Evolutionary conservation across 495 filamentous ascomycete genomes (phyloP), one percentile per base, ranked within the genome.

Genomic region (Choiromyces venosus): DNA sequence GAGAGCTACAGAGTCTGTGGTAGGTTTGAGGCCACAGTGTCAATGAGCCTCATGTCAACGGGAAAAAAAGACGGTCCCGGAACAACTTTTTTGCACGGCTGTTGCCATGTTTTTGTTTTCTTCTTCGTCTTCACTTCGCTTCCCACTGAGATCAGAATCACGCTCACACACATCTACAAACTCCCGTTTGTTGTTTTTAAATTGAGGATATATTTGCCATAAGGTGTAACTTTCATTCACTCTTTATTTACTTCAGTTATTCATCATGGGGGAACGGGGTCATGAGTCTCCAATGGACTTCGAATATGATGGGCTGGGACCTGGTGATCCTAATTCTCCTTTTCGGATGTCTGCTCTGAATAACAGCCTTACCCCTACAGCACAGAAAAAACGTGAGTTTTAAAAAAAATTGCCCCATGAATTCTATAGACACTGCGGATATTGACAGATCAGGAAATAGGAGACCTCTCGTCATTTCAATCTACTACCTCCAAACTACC

Each of bases 281-380:
- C 67, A 77, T 64, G 75, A 77, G 70, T 77, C 74, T 16, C 75
- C 75, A 18, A 77, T 77, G 75, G 75, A 77, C 39, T 77, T 77
- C 44, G 46, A 77, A 52, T 77, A 66, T 52, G 74, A 77, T 10
- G 66, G 69, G n/a, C 21, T 69, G 8, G 69, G 66, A 37, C 69
- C 69, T 16, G 67, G 66, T 12, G 70, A 70, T 39, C 75, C 75
- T 19, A 68, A 69, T 21, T 77, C 75, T 18, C 75, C 75, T 65
- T 77, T 77, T 65, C 73, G 71, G 19, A 66, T 76, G 73, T 37
- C 69, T n/a, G 37, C 46, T 29, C 25, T 44, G 7, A 40, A 67
- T 33, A 65, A 33, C 37, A 38, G 33, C 39, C 74, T 76, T 25
- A n/a, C 74, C 18, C 69, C 66, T 40, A 73, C 68, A 42, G 37